Base-by-base conservation (phyloP, 805 yeast species). In the Saccharomycopsis amapae region DNA sequence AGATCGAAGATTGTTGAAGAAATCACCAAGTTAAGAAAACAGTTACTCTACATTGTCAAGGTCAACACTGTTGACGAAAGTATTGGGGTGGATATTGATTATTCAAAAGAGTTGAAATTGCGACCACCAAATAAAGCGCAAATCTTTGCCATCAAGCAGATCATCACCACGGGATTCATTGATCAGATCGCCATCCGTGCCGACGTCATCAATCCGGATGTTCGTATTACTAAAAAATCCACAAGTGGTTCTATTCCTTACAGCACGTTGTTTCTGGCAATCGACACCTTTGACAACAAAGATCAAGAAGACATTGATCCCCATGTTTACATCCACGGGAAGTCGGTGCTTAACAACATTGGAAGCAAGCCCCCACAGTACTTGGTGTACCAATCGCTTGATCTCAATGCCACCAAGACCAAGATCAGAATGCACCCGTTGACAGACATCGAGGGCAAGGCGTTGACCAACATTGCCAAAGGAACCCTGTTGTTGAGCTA, bases 141-240 rank as follows among this genome's bases (percentile, higher is more conserved):
- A 64, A 59, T 87, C 4, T 73, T 78, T 44, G 83, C 93, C 0
- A 63, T 93, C 51, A 89, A 87, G 58, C 99, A 93, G 63, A 89
- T 93, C 79, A 70, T 90, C 3, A 76, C 96, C 4, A 81, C 97
- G 0, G 98, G 97, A 0, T 93, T 85, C 56, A 72, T 93, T 33
- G 99, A 93, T 61, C 95, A 85, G 58, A 74, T 90, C 19, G 95
- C 95, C 1, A 75, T 86, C 13, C 71, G 97, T 51, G 89, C 86
- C 1, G 97, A 89, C 57, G 55, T 78, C 26, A 64, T 79, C 5
- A 78, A 85, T 17, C 68, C 79, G 1, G 95, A 84, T 17, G 69
- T 78, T 5, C 68, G 63, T 39, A 62, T 81, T 3, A 67, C 81
- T 1, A 82, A 81, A 50, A 79, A 73, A 42, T 67, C 81, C 3